Evolutionary conservation across 352 stramenopile species (phyloP).

Genomic region (Phytophthora hybrid): DNA sequence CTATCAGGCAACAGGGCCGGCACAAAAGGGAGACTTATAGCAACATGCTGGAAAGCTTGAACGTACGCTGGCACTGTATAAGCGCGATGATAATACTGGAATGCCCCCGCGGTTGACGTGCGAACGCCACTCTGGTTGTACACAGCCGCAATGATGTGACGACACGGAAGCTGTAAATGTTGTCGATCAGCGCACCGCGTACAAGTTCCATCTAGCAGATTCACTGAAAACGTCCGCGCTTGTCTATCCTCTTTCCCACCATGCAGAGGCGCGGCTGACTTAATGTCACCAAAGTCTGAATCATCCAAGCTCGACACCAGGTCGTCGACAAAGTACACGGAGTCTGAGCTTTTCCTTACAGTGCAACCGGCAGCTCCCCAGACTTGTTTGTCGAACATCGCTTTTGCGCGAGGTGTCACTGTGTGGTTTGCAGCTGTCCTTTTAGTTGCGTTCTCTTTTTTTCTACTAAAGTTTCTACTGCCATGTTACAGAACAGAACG

Average conservation of each 20-base stretch:
- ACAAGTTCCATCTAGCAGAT: neutral
- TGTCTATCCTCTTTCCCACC: too few relatives aligned
- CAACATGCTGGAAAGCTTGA: neutral
- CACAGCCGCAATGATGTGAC: neutral
- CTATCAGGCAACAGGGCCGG: neutral
- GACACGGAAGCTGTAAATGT: conserved; percentile 7
- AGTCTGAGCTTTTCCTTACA: neutral
- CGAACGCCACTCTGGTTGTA: neutral
- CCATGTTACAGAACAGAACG: neutral
- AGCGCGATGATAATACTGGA: neutral
- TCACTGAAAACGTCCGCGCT: neutral
- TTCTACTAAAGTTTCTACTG: neutral
- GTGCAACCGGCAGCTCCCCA: neutral
- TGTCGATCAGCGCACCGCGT: conserved; percentile 9
- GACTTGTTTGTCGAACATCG: conserved; percentile 1
- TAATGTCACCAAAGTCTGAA: too few relatives aligned
- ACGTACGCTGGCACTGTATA: neutral
- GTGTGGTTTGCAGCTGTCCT: neutral
- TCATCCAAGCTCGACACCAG: neutral
- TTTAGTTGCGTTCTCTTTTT: neutral
- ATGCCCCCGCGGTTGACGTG: neutral
- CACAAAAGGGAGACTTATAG: neutral
- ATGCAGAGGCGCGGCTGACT: too few relatives aligned
- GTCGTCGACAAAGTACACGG: neutral
- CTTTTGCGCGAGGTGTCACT: neutral